Conservation (phyloP, 2,329 filamentous ascomycete species). For the Arachnopeziza araneosa region DNA sequence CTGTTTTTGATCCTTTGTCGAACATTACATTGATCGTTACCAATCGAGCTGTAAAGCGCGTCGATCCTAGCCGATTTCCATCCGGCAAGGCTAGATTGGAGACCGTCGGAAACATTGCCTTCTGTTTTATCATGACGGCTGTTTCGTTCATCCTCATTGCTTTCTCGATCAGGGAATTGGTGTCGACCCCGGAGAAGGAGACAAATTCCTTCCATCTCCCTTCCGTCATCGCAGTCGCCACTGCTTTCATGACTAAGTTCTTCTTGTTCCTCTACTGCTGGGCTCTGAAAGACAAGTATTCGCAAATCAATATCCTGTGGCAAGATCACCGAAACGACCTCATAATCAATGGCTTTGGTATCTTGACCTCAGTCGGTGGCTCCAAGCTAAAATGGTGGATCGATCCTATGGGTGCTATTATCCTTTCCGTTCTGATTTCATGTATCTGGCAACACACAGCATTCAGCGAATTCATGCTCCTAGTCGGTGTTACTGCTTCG, state of each 20-base stretch:
- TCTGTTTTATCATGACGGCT: conserved; percentile 92
- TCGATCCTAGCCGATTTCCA: conserved; percentile 81
- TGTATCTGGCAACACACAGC: conserved; percentile 79
- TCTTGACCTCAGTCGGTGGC: conserved; percentile 86
- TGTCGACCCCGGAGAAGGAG: conserved; percentile 25
- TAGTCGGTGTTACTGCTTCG: conserved; percentile 84
- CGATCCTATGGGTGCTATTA: conserved; percentile 84
- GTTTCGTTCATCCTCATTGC: conserved; percentile 92
- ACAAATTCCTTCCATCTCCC: conserved; percentile 64
- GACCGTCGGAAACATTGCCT: conserved; percentile 91
- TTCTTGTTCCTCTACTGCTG: conserved; percentile 86
- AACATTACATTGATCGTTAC: conserved; percentile 84
- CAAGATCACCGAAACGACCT: conserved; percentile 96
- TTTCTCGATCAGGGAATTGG: conserved; percentile 71
- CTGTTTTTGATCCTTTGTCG: conserved; percentile 86
- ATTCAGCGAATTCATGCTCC: conserved; percentile 80
- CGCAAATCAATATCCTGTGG: conserved; percentile 87
- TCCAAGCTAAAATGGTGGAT: conserved; percentile 90
- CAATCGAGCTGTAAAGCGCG: conserved; percentile 79
- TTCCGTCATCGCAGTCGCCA: conserved; percentile 75
- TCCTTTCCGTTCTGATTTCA: conserved; percentile 74
- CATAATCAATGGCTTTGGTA: conserved; percentile 91
- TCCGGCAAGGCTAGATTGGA: conserved; percentile 92
- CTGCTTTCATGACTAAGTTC: conserved; percentile 83
- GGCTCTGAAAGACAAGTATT: conserved; percentile 84